Evolutionary conservation across 1,139 yeast species (phyloP).

Genomic region (Saccharomycopsis phalli): DNA sequence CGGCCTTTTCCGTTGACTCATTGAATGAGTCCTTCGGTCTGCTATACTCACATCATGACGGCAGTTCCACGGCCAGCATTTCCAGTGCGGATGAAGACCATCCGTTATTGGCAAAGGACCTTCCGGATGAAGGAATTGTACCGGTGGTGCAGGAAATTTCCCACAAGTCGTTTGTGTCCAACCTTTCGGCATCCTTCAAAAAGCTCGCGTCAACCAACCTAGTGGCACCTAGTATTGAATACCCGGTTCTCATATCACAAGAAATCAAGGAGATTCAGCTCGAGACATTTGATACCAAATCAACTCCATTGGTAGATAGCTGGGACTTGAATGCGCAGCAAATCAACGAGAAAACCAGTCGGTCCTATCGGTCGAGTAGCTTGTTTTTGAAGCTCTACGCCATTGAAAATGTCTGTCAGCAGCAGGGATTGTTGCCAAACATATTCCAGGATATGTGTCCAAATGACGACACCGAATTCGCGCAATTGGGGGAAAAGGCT

Average conservation of each 20-base stretch:
- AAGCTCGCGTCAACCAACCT: background rate
- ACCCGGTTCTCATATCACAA: background rate
- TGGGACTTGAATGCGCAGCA: constrained; percentile 13
- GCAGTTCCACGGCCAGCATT: background rate
- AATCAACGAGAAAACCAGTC: background rate
- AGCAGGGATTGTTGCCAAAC: constrained; percentile 18
- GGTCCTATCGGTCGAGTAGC: constrained; percentile 16
- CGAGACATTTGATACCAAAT: constrained; percentile 14
- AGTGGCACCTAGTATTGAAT: background rate
- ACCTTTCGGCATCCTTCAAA: background rate
- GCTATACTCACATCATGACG: background rate
- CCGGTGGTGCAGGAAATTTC: background rate
- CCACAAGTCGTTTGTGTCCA: background rate
- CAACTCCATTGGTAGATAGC: constrained; percentile 14
- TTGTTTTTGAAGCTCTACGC: constrained; percentile 20
- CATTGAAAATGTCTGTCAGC: constrained; percentile 22
- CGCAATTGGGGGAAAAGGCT: constrained; percentile 21
- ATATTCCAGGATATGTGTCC: constrained; percentile 23
- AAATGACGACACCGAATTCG: constrained; percentile 23
- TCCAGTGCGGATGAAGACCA: constrained; percentile 5
- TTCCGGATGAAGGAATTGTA: background rate
- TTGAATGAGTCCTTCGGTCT: background rate
- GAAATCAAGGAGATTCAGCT: constrained; percentile 6
- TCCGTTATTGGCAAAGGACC: background rate
- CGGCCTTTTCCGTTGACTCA: constrained; percentile 3